Evolutionary conservation across 768 basidiomycete species (phyloP).

Genomic region (Tephrocybe rancida): DNA sequence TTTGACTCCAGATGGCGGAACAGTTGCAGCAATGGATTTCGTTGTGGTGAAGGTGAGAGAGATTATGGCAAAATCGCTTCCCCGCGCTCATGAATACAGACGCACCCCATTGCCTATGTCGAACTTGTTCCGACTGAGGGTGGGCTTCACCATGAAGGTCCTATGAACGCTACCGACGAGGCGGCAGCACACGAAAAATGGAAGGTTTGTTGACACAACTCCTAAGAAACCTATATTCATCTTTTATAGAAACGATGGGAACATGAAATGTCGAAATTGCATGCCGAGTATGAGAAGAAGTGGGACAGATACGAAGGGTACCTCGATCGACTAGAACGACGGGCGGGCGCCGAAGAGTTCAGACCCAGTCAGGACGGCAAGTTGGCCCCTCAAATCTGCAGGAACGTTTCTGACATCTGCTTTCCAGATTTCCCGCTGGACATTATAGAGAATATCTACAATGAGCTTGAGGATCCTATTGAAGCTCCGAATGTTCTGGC

Average conservation of each 20-base stretch:
- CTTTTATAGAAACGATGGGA: constrained; percentile 55
- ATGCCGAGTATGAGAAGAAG: constrained; percentile 58
- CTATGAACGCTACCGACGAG: constrained; percentile 75
- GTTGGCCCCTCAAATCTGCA: constrained; percentile 9
- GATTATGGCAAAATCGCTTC: neutral
- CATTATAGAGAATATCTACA: constrained; percentile 57
- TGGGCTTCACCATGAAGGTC: constrained; percentile 60
- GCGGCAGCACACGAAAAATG: constrained; percentile 58
- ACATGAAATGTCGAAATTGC: constrained; percentile 58
- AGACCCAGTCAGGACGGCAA: constrained; percentile 42
- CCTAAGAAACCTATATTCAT: neutral
- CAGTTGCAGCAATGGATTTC: constrained; percentile 73
- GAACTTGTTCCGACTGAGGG: constrained; percentile 57
- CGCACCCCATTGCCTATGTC: constrained; percentile 79
- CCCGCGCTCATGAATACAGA: constrained; percentile 33
- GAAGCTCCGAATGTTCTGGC: constrained; percentile 46
- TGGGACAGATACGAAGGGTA: constrained; percentile 56
- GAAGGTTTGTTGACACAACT: constrained; percentile 53
- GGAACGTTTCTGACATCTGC: constrained; percentile 6
- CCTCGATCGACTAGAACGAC: constrained; percentile 64
- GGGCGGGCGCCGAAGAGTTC: constrained; percentile 50
- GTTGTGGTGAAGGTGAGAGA: constrained; percentile 63
- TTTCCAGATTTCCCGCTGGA: constrained; percentile 43
- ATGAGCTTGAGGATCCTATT: constrained; percentile 61
- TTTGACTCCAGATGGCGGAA: constrained; percentile 81